Conservation (phyloP, 768 basidiomycete species). For the Suillus occidentalis region DNA sequence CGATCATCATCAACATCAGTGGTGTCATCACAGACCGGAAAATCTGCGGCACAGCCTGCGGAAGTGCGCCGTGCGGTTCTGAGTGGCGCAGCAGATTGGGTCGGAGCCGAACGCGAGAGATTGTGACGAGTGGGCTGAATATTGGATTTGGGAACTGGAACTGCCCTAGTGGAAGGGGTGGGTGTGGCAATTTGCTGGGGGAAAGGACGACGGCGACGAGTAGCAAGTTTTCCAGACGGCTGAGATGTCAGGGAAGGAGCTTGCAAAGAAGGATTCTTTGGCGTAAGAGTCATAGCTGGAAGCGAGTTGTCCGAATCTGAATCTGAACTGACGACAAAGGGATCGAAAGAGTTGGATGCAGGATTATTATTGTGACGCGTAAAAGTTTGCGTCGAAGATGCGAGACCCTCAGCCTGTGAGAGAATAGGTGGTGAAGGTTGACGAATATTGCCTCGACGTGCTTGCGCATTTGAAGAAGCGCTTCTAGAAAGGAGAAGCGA, state of each 20-base stretch:
- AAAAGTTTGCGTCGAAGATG: constrained; percentile 24
- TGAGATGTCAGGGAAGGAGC: constrained; percentile 44
- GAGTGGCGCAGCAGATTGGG: constrained; percentile 36
- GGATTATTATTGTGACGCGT: constrained; percentile 31
- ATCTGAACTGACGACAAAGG: constrained; percentile 50
- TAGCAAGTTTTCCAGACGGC: constrained; percentile 57
- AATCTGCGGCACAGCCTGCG: constrained; percentile 36
- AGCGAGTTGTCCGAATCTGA: constrained; percentile 42
- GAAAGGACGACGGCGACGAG: constrained; percentile 52
- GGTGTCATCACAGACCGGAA: constrained; percentile 75
- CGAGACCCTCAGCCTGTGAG: constrained; percentile 66
- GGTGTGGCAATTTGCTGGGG: constrained; percentile 34
- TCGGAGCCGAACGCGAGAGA: constrained; percentile 55
- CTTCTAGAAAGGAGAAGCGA: constrained; percentile 35
- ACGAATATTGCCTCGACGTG: constrained; percentile 53
- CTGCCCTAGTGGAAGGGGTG: constrained; percentile 40
- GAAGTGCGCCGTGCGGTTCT: constrained; percentile 34
- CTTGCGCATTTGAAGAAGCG: constrained; percentile 42
- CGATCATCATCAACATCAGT: constrained; percentile 47
- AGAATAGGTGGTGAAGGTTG: constrained; percentile 62
- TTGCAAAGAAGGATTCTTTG: constrained; percentile 19
- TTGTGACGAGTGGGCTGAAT: constrained; percentile 22
- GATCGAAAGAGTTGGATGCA: constrained; percentile 43
- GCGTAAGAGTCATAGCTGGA: constrained; percentile 30
- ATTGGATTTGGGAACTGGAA: constrained; percentile 47